A percentile compares a stretch with the other conserved stretches of the same genome.
phyloP scores from a whole-genome alignment of 768 basidiomycete species.

The Coprinellus aureogranulatus region DNA sequence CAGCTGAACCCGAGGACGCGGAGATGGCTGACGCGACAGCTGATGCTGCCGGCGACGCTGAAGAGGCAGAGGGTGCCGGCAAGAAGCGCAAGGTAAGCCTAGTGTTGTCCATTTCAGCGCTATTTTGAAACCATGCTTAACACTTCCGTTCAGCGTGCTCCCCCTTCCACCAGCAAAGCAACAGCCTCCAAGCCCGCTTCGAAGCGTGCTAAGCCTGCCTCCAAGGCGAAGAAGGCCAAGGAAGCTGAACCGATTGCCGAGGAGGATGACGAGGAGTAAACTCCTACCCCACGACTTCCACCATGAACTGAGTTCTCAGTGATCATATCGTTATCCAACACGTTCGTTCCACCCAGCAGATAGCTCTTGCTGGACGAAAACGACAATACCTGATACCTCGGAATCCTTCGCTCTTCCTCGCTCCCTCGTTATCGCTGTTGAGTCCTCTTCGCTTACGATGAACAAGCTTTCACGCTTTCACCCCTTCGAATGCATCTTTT shows the following conservation, averaged over 20 bases:
- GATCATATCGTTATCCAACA: too few species aligned
- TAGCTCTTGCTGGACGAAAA: too few species aligned
- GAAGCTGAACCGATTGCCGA: conserved; percentile 44
- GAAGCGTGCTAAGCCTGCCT: conserved; percentile 44
- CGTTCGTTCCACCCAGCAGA: too few species aligned
- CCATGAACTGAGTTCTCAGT: too few species aligned
- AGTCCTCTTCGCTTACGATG: too few species aligned
- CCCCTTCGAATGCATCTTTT: too few species aligned
- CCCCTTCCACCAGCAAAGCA: conserved; percentile 32
- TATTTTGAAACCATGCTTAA: too few species aligned
- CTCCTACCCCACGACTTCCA: background rate
- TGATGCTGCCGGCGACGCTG: conserved; percentile 35
- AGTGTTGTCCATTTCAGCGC: too few species aligned
- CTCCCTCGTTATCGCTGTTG: too few species aligned
- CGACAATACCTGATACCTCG: too few species aligned
- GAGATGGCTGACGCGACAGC: conserved; percentile 37
- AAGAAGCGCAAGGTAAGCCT: conserved; percentile 72
- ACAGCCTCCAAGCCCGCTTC: conserved; percentile 44
- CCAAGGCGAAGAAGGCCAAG: conserved; percentile 49
- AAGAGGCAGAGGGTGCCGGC: conserved; percentile 36
- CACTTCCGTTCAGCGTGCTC: conserved; percentile 21
- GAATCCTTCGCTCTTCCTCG: too few species aligned
- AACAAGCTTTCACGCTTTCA: too few species aligned
- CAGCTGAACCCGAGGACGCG: conserved; percentile 33
- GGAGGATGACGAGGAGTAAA: conserved; percentile 11